Conservation (phyloP, 768 basidiomycete genomes). For the Cyclocybe aegerita region DNA sequence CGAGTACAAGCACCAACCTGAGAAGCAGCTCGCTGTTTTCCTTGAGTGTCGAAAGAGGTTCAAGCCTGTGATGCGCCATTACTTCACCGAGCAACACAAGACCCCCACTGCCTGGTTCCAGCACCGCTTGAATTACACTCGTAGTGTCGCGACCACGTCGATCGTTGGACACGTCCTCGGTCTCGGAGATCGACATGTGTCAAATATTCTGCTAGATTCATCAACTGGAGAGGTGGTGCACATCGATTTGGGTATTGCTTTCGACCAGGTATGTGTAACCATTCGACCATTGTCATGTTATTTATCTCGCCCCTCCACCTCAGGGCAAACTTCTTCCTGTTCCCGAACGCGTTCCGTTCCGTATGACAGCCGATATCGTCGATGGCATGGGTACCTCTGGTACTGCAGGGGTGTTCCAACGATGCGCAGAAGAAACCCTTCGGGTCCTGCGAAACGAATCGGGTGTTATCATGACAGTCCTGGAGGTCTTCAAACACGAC, state of each 20-base stretch:
- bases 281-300: not conserved
- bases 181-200: slow-evolving; percentile 88
- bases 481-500: slow-evolving; percentile 97
- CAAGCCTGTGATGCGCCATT: slow-evolving; percentile 90
- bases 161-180: slow-evolving; percentile 94
- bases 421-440: slow-evolving; percentile 93
- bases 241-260: slow-evolving; percentile 96
- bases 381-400: slow-evolving; percentile 93
- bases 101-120: slow-evolving; percentile 89
- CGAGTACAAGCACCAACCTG: slow-evolving; percentile 25
- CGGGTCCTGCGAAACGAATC: slow-evolving; percentile 86
- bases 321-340: slow-evolving; percentile 79
- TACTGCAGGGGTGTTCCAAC: slow-evolving; percentile 90
- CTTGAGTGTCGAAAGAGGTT: slow-evolving; percentile 41
- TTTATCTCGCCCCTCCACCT: slow-evolving; percentile 2
- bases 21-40: slow-evolving; percentile 31
- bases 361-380: slow-evolving; percentile 90
- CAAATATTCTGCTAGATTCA: slow-evolving; percentile 90
- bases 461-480: slow-evolving; percentile 87
- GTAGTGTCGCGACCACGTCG: slow-evolving; percentile 91
- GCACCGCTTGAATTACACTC: slow-evolving; percentile 85
- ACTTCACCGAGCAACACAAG: slow-evolving; percentile 89
- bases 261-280: slow-evolving; percentile 71
- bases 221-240: slow-evolving; percentile 86
- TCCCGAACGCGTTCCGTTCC: slow-evolving; percentile 92